These are phyloP conservation scores for Dionaea muscipula DNA, from an alignment of 179 eudicot genomes.

Conservation along the genomic window DNA sequence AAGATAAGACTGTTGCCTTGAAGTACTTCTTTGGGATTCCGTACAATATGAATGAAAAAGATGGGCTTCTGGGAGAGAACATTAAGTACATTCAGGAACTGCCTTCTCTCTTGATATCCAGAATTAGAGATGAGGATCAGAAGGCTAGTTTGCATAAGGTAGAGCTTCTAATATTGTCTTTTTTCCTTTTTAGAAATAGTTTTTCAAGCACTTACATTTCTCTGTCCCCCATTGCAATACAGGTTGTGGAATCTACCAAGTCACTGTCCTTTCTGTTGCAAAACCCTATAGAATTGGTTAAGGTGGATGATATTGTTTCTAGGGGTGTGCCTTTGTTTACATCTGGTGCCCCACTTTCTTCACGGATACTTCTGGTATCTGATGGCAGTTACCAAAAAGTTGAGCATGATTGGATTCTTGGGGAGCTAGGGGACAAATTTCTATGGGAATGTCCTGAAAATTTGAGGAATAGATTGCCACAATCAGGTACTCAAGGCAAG, in stretches of 20 bases:
- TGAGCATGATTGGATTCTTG: conserved; percentile 33
- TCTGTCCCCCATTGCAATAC: conserved; percentile 4
- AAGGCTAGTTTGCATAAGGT: conserved; percentile 41
- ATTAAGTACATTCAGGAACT: conserved; percentile 48
- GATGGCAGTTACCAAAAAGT: conserved; percentile 45
- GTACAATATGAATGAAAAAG: conserved; percentile 24
- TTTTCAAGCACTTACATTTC: background rate
- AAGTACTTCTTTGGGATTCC: conserved; percentile 66
- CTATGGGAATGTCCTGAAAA: conserved; percentile 96
- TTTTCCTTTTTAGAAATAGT: background rate
- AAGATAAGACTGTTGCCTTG: conserved; percentile 46
- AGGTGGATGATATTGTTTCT: conserved; percentile 26
- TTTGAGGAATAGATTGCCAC: conserved; percentile 61
- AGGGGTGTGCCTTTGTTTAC: conserved; percentile 20
- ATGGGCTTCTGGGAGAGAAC: conserved; percentile 38
- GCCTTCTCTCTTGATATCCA: conserved; percentile 39
- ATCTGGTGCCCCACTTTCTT: conserved; percentile 23
- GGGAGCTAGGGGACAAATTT: conserved; percentile 50
- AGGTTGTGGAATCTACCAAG: conserved; percentile 50
- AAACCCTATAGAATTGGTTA: conserved; percentile 27
- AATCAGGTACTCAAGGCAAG: conserved; percentile 46
- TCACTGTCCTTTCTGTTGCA: conserved; percentile 45
- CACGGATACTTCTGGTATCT: conserved; percentile 45
- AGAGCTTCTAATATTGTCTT: background rate
- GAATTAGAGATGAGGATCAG: conserved; percentile 25